phyloP scores from a whole-genome alignment of 441 rosid species.

The Geranium incanum region DNA sequence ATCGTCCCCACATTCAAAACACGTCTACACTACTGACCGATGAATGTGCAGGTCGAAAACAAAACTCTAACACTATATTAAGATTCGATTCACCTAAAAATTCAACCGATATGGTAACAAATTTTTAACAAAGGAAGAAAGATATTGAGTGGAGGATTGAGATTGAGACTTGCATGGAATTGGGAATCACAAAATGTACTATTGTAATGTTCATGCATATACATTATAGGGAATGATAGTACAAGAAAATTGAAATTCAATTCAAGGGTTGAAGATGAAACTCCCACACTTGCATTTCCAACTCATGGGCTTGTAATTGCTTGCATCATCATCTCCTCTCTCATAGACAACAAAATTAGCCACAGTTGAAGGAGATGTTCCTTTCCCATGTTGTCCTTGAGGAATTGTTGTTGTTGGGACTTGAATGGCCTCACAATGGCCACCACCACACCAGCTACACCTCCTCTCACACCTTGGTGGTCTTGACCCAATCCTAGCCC shows the following conservation, averaged over 20 bases:
- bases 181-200: not conserved
- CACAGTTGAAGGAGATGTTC: not conserved
- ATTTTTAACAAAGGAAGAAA: not conserved
- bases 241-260: not conserved
- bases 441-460: conserved; percentile 19
- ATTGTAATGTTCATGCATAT: not conserved
- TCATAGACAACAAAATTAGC: not conserved
- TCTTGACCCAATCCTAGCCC: conserved; percentile 18
- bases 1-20: not conserved
- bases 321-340: conserved; percentile 14
- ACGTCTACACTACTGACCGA: not conserved
- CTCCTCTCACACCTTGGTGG: conserved; percentile 23
- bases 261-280: conserved; percentile 22
- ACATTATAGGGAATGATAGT: not conserved
- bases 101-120: not conserved
- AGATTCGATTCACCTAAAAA: too few species aligned
- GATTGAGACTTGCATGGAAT: not conserved
- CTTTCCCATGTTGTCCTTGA: not conserved
- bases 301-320: conserved; percentile 24
- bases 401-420: conserved; percentile 21
- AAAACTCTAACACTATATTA: too few species aligned
- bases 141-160: not conserved
- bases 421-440: conserved; percentile 23
- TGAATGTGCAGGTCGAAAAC: too few species aligned
- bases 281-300: conserved; percentile 27